Percentiles rank a stretch among this genome's conserved stretches.
Evolutionary conservation across 208 protist species (phyloP).

Genomic region (Tritrichomonas musculus): DNA sequence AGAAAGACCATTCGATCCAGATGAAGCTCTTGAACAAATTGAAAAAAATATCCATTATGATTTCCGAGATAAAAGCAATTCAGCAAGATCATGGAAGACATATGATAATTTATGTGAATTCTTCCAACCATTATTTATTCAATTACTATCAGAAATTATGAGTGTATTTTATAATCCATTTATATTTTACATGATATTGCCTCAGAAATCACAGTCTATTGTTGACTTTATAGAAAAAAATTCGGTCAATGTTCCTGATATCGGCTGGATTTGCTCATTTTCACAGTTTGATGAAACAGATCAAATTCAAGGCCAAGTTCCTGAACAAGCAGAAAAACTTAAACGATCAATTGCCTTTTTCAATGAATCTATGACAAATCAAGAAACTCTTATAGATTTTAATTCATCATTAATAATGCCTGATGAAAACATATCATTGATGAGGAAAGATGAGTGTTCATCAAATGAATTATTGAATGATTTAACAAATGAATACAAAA

Average conservation of each 20-base stretch:
- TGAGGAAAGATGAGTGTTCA: too few species aligned
- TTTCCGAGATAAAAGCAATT: neutral
- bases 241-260: neutral
- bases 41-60: conserved; percentile 2
- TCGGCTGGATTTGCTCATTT: neutral
- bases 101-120: neutral
- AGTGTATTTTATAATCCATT: neutral
- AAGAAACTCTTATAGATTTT: too few species aligned
- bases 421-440: too few species aligned
- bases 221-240: neutral
- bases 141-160: neutral
- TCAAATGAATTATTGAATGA: too few species aligned
- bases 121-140: neutral
- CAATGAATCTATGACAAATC: neutral
- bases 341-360: neutral
- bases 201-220: neutral
- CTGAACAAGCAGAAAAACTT: neutral
- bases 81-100: neutral
- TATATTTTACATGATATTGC: neutral
- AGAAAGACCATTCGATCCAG: neutral
- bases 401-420: too few species aligned
- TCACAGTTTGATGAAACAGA: neutral
- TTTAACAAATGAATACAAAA: too few species aligned
- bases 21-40: neutral
- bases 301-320: neutral